These are phyloP conservation scores for Glycine soja DNA, from an alignment of 306 rosid genomes.

Conservation along the genomic window DNA sequence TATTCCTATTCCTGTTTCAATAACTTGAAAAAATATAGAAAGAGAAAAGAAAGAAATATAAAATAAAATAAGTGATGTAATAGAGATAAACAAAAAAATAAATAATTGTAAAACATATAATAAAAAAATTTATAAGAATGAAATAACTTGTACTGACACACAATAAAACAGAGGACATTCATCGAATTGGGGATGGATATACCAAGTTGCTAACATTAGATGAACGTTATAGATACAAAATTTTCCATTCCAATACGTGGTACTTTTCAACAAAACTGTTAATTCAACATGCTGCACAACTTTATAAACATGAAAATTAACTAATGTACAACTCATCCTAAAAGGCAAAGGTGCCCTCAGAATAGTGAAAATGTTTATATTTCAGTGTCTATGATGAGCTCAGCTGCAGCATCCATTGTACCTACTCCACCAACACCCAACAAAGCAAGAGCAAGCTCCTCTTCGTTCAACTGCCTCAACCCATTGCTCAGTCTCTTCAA, in stretches of 20 bases:
- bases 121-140: not conserved
- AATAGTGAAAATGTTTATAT: slow-evolving; percentile 40
- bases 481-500: slow-evolving; percentile 86
- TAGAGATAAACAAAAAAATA: not conserved
- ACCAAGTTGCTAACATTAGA: not conserved
- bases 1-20: not conserved
- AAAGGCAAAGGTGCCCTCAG: slow-evolving; percentile 17
- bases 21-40: not conserved
- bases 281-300: slow-evolving; percentile 31
- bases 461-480: slow-evolving; percentile 79
- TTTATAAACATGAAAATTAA: slow-evolving; percentile 39
- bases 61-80: not conserved
- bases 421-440: slow-evolving; percentile 74
- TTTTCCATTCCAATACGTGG: slow-evolving; percentile 20
- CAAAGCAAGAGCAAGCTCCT: slow-evolving; percentile 88
- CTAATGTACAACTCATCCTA: slow-evolving; percentile 46
- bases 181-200: not conserved
- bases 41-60: not conserved
- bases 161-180: not conserved
- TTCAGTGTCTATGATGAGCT: slow-evolving; percentile 73
- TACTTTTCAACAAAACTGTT: slow-evolving; percentile 43
- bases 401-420: slow-evolving; percentile 90
- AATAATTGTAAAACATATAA: no score
- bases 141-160: not conserved
- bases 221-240: slow-evolving; percentile 38